Base-by-base conservation (phyloP, 768 basidiomycete species). In the Lactifluus pinguis region DNA sequence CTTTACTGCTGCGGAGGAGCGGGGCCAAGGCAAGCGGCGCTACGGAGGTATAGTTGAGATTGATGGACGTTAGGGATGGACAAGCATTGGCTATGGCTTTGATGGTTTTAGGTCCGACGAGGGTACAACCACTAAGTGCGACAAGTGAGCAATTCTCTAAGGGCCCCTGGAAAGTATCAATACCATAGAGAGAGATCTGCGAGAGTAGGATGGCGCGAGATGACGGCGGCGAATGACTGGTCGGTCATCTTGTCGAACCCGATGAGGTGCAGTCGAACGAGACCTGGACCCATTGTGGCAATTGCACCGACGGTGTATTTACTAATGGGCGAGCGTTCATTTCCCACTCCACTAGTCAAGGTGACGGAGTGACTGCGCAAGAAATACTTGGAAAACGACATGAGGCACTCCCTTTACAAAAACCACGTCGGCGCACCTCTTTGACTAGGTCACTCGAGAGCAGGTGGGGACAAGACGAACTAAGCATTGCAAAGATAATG, bases 21-120 rank as follows among this genome's bases (percentile, higher is more conserved):
- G 76, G 71, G 1, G 75, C 72, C 8, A 88, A 68, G 15, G 81
- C 78, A 1, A 64, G 59, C 0, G 85, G 81, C 1, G 80, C 70
- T 5, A 78, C 77, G 3, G 80, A 74, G 2, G 87, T 89, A 60
- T 83, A 82, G 65, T 78, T 86, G 39, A 87, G 68, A 64, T 88
- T 87, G 50, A 85, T 66, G 0, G 72, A 69, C 13, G 67, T 73
- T 38, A 89, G 74, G 15, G 66, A 67, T 14, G 67, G 72, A 64
- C 83, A 84, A 10, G 68, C 69, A 38, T 70, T 69, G 10, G 77
- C 76, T 6, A 74, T 72, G 3, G 76, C 78, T 13, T 75, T 71
- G 39, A 77, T 71, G 1, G 84, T 81, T 64, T 77, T 74, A 4
- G 75, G 60, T 6, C 80, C 79, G 11, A 81, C 85, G 68, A 81